Base-by-base conservation (phyloP, 192 early-diverging fungal species). In the Piromyces sp. region DNA sequence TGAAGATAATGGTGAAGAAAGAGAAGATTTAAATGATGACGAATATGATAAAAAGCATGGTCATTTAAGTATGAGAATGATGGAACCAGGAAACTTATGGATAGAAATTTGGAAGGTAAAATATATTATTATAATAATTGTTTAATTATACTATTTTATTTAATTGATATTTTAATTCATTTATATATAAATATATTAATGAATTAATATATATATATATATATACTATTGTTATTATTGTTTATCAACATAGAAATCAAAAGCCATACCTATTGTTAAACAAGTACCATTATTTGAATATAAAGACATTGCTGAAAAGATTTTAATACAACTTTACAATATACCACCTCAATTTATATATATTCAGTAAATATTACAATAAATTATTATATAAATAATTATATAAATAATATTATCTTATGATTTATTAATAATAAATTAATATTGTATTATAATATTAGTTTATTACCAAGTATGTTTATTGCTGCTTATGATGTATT, bases 281-380 rank as follows among this genome's bases (percentile, higher is more conserved):
- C 96, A 97, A 85, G 92, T 88, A 82, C 93, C 92, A 5, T 82
- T 97, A 80, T 97, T 97, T 86, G 93, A 95, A 83, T 84, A 89
- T 82, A 88, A 87, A 31, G 86, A 88, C 78, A 94, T 95, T 82
- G 96, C 91, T 3, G 94, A 93, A 78, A 94, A 95, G 83, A 93
- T 89, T 13, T 83, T 97, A 78, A 9, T 68, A 11, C 51, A 68
- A 68, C 26, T 68, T n/a, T 68, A n/a, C 22, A 68, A 68, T 68
- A 68, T 68, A 68, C 51, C 51, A 7, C 51, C 51, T 7, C 51
- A 68, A 68, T 68, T 68, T 68, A 11, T 68, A 26, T 68, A 68
- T n/a, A 68, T 68, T n/a, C 51, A 68, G 51, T 68, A 68, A 68
- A 9, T n/a, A 68, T 51, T 2, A 22, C 17, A 22, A 51, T 51